Evolutionary conservation across 148 eudicot species (phyloP).

Genomic region (Fallopia convolvulus): DNA sequence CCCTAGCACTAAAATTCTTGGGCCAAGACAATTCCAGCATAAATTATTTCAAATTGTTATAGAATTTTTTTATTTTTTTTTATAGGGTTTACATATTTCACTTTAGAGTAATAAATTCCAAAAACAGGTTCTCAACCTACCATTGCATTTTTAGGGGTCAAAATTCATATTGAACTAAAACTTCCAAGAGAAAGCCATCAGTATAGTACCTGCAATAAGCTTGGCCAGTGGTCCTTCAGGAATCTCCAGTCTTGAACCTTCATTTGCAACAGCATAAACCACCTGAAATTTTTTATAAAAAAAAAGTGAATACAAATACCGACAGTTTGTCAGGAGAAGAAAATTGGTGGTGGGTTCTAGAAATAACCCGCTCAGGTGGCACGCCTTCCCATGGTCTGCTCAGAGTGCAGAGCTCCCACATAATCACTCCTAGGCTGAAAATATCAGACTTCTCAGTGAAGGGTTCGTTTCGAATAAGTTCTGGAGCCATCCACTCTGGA

Average conservation of each 20-base stretch:
- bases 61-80: too few relatives aligned
- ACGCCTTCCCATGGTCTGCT: slow-evolving; percentile 83
- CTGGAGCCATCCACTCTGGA: slow-evolving; percentile 99
- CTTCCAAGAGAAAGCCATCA: background rate
- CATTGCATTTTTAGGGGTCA: too few relatives aligned
- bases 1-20: too few relatives aligned
- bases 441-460: slow-evolving; percentile 93
- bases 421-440: slow-evolving; percentile 94
- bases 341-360: background rate
- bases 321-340: background rate
- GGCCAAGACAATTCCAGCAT: too few relatives aligned
- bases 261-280: slow-evolving; percentile 78
- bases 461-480: slow-evolving; percentile 86
- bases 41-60: too few relatives aligned
- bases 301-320: background rate
- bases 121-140: too few relatives aligned
- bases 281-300: slow-evolving; percentile 62
- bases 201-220: slow-evolving; percentile 58
- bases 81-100: too few relatives aligned
- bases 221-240: slow-evolving; percentile 92
- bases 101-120: too few relatives aligned
- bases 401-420: slow-evolving; percentile 95
- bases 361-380: slow-evolving; percentile 82
- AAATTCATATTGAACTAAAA: too few relatives aligned
- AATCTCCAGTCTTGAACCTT: slow-evolving; percentile 65